phyloP scores from a whole-genome alignment of 495 filamentous ascomycete species.

The Eremomyces bilateralis region DNA sequence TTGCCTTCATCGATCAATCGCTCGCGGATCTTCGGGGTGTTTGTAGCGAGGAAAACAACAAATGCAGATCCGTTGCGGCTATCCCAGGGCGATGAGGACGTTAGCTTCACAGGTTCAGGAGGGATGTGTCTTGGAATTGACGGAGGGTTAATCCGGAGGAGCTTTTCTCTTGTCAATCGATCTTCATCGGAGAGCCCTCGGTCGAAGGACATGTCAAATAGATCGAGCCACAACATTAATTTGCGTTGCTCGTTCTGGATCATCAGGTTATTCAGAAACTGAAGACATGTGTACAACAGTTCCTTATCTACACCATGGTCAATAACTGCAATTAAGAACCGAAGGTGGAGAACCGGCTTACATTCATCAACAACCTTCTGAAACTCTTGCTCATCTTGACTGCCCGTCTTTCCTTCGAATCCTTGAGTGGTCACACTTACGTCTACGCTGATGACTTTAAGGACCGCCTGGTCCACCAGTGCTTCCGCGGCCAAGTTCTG shows the following conservation, averaged over 20 bases:
- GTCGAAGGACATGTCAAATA: conserved; percentile 35
- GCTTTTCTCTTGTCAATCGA: no score
- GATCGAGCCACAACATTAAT: conserved; percentile 70
- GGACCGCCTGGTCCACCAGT: conserved; percentile 61
- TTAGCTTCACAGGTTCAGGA: no score
- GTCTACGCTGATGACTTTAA: conserved; percentile 62
- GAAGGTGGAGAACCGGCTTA: conserved; percentile 7
- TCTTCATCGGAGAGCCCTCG: conserved; percentile 9
- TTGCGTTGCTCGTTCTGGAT: conserved; percentile 82
- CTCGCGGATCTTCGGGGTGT: conserved; percentile 8
- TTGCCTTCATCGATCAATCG: conserved; percentile 7
- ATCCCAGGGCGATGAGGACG: background rate
- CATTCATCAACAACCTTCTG: conserved; percentile 36
- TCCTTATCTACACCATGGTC: conserved; percentile 42
- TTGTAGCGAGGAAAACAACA: conserved; percentile 9
- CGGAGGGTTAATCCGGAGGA: no score
- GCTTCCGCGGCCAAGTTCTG: conserved; percentile 71
- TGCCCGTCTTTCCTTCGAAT: conserved; percentile 59
- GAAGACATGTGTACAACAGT: conserved; percentile 66
- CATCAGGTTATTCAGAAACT: conserved; percentile 81
- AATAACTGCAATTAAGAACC: conserved; percentile 21
- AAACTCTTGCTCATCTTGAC: conserved; percentile 43
- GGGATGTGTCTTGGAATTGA: no score
- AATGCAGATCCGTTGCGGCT: background rate
- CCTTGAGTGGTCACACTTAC: conserved; percentile 75